Evolutionary conservation across 805 yeast species (phyloP).

Genomic region (Candida oleophila): DNA sequence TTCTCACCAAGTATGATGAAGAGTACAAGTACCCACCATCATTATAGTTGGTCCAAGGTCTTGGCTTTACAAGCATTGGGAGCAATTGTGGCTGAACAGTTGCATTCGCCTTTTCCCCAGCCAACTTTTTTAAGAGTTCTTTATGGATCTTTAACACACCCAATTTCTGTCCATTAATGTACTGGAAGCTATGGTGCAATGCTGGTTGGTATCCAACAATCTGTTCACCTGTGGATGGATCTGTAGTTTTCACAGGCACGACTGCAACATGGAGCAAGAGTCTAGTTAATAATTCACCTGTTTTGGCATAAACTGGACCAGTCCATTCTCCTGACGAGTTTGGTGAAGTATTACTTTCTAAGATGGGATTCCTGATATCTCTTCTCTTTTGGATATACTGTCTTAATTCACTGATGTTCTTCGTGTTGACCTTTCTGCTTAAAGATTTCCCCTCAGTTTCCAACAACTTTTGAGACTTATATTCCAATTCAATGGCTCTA

Average conservation of each 20-base stretch:
- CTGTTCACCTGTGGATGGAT: slow-evolving; percentile 69
- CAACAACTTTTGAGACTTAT: slow-evolving; percentile 64
- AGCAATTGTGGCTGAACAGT: slow-evolving; percentile 80
- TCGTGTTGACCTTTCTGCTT: slow-evolving; percentile 24
- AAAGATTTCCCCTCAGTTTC: slow-evolving; percentile 55
- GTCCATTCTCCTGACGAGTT: slow-evolving; percentile 19
- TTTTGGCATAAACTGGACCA: slow-evolving; percentile 46
- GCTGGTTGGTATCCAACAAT: slow-evolving; percentile 86
- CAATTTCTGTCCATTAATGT: slow-evolving; percentile 69
- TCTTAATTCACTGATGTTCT: slow-evolving; percentile 49
- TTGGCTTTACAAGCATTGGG: slow-evolving; percentile 92
- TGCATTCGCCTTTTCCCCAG: slow-evolving; percentile 62
- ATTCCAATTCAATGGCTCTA: slow-evolving; percentile 80
- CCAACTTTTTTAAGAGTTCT: slow-evolving; percentile 61
- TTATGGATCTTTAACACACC: slow-evolving; percentile 82
- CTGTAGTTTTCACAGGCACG: slow-evolving; percentile 74
- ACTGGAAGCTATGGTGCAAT: slow-evolving; percentile 84
- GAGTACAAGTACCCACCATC: slow-evolving; percentile 82
- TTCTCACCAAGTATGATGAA: slow-evolving; percentile 64
- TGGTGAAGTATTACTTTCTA: slow-evolving; percentile 9
- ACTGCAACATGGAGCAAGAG: slow-evolving; percentile 78
- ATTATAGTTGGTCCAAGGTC: slow-evolving; percentile 79
- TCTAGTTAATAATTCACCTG: slow-evolving; percentile 80
- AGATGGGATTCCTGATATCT: slow-evolving; percentile 2
- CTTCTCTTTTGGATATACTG: slow-evolving; percentile 35